Evolutionary conservation across 1,139 yeast species (phyloP).

Genomic region (Suhomyces atakaporum): DNA sequence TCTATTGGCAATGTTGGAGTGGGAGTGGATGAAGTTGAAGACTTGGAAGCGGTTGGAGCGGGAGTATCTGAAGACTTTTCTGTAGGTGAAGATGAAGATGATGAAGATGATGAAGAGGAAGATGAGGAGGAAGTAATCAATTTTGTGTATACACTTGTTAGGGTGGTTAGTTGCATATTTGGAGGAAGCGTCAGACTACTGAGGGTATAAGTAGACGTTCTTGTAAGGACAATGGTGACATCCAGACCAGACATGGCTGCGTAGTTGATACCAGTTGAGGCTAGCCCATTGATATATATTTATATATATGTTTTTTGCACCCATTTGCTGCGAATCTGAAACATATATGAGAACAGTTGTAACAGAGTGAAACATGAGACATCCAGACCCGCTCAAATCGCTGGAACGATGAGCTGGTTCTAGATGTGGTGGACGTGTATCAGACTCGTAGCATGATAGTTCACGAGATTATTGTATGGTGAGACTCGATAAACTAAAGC

Average conservation of each 20-base stretch:
- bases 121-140: background rate
- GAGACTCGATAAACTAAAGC: no score
- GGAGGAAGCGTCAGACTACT: constrained; percentile 4
- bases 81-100: constrained; percentile 5
- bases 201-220: constrained; percentile 24
- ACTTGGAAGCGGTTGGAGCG: no score
- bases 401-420: no score
- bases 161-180: background rate
- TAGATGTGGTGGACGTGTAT: no score
- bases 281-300: background rate
- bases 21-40: background rate
- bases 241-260: constrained; percentile 8
- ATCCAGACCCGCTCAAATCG: no score
- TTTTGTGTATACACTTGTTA: constrained; percentile 4
- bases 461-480: no score
- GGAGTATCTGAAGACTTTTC: background rate
- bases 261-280: background rate
- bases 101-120: background rate
- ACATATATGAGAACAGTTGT: background rate
- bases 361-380: background rate
- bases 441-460: no score
- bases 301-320: constrained; percentile 4
- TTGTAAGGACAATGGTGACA: constrained; percentile 15
- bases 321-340: constrained; percentile 5
- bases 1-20: background rate